phyloP scores from a whole-genome alignment of 129 eudicot genomes.

The Flaveria trinervia region DNA sequence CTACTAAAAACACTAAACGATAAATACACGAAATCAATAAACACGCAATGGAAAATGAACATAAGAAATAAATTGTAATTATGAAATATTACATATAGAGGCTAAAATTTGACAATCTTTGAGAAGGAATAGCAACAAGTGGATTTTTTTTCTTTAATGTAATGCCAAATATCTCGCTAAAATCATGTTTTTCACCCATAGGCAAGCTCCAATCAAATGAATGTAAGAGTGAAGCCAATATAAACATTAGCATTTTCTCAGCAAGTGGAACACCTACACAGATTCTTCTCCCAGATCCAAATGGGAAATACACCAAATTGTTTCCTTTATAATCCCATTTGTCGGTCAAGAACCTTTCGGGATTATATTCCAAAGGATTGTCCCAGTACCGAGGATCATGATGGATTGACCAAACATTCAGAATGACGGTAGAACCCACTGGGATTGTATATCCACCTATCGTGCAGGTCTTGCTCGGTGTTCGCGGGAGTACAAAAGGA shows the following conservation, averaged over 20 bases:
- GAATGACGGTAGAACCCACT: background rate
- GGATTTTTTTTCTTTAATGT: constrained; percentile 6
- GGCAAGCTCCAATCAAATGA: constrained; percentile 16
- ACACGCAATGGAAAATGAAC: too few relatives aligned
- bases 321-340: constrained; percentile 15
- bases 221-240: constrained; percentile 11
- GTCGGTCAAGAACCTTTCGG: constrained; percentile 11
- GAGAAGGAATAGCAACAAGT: constrained; percentile 9
- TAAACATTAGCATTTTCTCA: constrained; percentile 17
- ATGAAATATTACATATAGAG: constrained; percentile 13
- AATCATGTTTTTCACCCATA: constrained; percentile 15
- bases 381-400: constrained; percentile 22
- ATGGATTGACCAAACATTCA: constrained; percentile 22
- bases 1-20: too few relatives aligned
- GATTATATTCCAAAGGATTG: constrained; percentile 15
- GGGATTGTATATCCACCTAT: constrained; percentile 21
- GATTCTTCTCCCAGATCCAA: constrained; percentile 19
- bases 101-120: constrained; percentile 18
- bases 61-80: too few relatives aligned
- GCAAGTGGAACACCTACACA: constrained; percentile 12
- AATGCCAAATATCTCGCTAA: background rate
- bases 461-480: constrained; percentile 11
- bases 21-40: too few relatives aligned
- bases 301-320: background rate
- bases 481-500: constrained; percentile 14